These are phyloP conservation scores for Polytrichum commune DNA, from an alignment of 225 moss, liverwort and hornwort species.

Conservation along the genomic window DNA sequence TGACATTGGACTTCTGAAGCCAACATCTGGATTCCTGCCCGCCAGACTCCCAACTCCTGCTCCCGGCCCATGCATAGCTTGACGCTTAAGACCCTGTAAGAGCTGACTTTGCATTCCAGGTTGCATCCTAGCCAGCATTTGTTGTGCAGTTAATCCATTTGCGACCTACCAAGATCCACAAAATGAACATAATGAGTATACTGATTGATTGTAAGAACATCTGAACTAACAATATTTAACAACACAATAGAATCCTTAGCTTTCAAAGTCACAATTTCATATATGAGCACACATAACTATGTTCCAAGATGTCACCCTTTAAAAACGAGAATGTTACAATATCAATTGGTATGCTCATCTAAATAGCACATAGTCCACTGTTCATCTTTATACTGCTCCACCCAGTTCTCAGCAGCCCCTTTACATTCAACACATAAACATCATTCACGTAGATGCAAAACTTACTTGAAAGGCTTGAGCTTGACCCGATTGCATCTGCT, in stretches of 20 bases:
- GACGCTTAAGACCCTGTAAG: slow-evolving; percentile 50
- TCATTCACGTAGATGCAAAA: background rate
- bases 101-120: slow-evolving; percentile 54
- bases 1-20: slow-evolving; percentile 48
- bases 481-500: slow-evolving; percentile 48
- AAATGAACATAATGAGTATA: background rate
- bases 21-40: slow-evolving; percentile 42
- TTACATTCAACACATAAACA: background rate
- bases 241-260: background rate
- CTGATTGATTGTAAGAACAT: background rate
- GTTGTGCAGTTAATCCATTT: slow-evolving; percentile 35
- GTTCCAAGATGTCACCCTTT: background rate
- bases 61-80: slow-evolving; percentile 36
- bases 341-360: background rate
- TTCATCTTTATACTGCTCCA: background rate
- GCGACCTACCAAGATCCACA: background rate
- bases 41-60: slow-evolving; percentile 15
- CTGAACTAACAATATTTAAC: background rate
- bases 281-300: background rate
- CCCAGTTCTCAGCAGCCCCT: background rate
- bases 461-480: slow-evolving; percentile 53
- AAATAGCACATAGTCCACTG: background rate
- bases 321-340: too few species aligned
- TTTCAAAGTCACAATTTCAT: background rate
- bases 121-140: slow-evolving; percentile 55